A percentile compares a stretch with the other conserved stretches of the same genome.
phyloP scores from a whole-genome alignment of 768 basidiomycete species.

The Trametes punicea region DNA sequence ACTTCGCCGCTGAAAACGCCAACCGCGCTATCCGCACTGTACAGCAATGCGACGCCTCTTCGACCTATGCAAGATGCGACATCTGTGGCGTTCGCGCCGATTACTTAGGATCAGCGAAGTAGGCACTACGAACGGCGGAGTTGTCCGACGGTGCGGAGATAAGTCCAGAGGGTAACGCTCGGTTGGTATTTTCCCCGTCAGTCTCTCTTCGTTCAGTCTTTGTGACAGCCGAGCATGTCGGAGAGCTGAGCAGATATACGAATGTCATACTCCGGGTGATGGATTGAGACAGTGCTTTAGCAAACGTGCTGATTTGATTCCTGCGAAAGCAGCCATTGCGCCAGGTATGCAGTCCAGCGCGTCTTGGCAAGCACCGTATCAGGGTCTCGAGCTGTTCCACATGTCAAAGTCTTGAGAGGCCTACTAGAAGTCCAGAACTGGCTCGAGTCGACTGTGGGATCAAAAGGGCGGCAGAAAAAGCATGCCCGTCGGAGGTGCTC shows the following conservation, averaged over 20 bases:
- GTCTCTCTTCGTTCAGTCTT: background rate
- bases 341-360: too few species aligned
- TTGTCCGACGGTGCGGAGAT: background rate
- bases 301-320: too few species aligned
- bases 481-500: background rate
- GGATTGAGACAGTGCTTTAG: too few species aligned
- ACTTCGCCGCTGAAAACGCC: background rate
- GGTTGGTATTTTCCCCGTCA: background rate
- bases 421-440: background rate
- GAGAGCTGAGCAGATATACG: background rate
- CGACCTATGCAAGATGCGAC: too few species aligned
- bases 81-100: background rate
- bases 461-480: background rate
- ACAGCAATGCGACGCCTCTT: background rate
- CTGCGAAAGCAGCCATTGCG: too few species aligned
- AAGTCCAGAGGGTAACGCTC: background rate
- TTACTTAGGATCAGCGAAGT: background rate
- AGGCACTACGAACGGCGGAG: background rate
- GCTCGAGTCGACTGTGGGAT: too few species aligned
- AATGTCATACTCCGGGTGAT: too few species aligned
- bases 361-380: too few species aligned
- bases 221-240: background rate
- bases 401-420: background rate
- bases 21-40: background rate
- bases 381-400: background rate